Evolutionary conservation across 495 filamentous ascomycete genomes (phyloP).

Genomic region (Aspergillus conjunctus): DNA sequence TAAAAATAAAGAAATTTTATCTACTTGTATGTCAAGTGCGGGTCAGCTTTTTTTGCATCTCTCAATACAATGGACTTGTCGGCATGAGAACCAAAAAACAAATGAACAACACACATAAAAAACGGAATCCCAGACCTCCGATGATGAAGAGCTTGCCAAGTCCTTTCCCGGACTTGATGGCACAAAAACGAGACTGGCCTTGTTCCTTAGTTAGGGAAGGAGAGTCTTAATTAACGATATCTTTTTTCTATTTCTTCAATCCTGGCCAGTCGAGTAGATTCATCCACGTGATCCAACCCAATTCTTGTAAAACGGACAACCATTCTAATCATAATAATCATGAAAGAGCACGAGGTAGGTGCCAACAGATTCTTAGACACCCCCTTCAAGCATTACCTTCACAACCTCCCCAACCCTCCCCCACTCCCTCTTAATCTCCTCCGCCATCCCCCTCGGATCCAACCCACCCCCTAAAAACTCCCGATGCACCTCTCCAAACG

Average conservation of each 20-base stretch:
- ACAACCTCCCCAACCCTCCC: constrained; percentile 38
- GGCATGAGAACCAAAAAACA: constrained; percentile 36
- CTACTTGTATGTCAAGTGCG: constrained; percentile 52
- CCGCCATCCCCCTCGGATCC: constrained; percentile 33
- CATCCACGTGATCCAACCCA: not conserved
- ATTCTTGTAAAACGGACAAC: too few relatives aligned
- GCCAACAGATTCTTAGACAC: constrained; percentile 11
- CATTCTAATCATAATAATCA: too few relatives aligned
- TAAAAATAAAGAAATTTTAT: constrained; percentile 39
- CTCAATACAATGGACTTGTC: constrained; percentile 54
- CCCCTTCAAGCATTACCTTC: constrained; percentile 2
- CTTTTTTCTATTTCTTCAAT: constrained; percentile 13
- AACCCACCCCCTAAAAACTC: constrained; percentile 35
- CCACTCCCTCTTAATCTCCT: constrained; percentile 37
- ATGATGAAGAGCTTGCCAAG: constrained; percentile 16
- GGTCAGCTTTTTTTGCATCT: constrained; percentile 51
- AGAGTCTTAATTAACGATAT: constrained; percentile 27
- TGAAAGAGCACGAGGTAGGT: too few relatives aligned
- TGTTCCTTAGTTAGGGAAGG: constrained; percentile 17
- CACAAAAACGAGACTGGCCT: not conserved
- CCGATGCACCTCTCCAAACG: constrained; percentile 37
- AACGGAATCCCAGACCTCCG: constrained; percentile 19
- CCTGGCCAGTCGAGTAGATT: not conserved
- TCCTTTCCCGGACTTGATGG: not conserved
- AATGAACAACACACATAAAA: constrained; percentile 19